phyloP scores from a whole-genome alignment of 2,329 filamentous ascomycete genomes.

The Nemania sp. region DNA sequence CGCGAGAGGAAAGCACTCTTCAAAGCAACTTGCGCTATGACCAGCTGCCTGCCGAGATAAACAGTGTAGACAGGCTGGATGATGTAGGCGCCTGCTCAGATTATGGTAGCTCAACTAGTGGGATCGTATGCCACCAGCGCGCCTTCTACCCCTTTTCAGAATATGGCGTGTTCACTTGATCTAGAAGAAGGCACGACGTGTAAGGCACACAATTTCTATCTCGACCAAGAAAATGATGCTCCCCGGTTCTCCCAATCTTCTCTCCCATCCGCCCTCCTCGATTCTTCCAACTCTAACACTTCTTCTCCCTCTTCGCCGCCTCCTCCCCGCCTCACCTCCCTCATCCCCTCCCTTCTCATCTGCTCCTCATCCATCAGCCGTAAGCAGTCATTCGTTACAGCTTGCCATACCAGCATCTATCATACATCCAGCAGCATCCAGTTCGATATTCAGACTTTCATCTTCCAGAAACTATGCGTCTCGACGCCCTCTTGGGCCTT shows the following conservation, averaged over 20 bases:
- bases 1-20: neutral
- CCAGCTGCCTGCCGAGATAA: neutral
- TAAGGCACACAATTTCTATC: conserved; percentile 25
- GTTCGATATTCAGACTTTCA: conserved; percentile 23
- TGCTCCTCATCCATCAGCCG: conserved; percentile 29
- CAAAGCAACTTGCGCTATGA: neutral
- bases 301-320: conserved; percentile 33
- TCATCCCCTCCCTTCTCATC: conserved; percentile 12
- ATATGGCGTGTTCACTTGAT: conserved; percentile 13
- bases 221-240: conserved; percentile 12
- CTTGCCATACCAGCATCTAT: conserved; percentile 34
- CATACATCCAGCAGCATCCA: conserved; percentile 23
- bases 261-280: conserved; percentile 23
- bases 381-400: conserved; percentile 42
- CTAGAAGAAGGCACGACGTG: conserved; percentile 25
- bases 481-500: conserved; percentile 46
- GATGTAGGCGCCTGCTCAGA: conserved; percentile 8
- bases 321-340: conserved; percentile 7
- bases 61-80: neutral
- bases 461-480: conserved; percentile 42
- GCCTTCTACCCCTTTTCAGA: conserved; percentile 26
- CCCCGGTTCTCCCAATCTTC: conserved; percentile 29
- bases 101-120: neutral
- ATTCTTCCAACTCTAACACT: conserved; percentile 29
- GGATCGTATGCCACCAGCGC: neutral